Conservation (phyloP, 2,329 filamentous ascomycete species). For the Cryphonectria carpinicola region DNA sequence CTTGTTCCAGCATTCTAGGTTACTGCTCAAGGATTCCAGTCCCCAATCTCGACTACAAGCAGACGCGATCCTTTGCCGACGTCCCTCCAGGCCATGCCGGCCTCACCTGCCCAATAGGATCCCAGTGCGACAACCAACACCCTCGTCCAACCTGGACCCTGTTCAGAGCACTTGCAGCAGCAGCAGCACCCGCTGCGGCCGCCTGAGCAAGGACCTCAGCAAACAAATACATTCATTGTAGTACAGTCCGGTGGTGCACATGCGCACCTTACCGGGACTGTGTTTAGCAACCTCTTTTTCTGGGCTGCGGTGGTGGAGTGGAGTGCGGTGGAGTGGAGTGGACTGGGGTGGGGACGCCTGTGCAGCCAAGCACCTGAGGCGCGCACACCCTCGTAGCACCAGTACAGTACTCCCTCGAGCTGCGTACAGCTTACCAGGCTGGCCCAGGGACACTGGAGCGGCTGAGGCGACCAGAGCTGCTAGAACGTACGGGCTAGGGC, state of each 20-base stretch:
- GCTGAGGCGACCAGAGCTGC: neutral
- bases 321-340: slow-evolving; percentile 2
- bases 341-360: slow-evolving; percentile 9
- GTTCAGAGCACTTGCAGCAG: neutral
- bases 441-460: neutral
- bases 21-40: neutral
- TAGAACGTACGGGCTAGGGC: neutral
- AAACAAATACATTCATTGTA: neutral
- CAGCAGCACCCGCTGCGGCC: neutral
- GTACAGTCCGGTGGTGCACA: neutral
- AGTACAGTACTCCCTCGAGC: neutral
- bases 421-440: neutral
- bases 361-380: slow-evolving; percentile 1
- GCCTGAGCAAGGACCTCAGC: neutral
- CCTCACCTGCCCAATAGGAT: slow-evolving; percentile 14
- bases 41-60: slow-evolving; percentile 14
- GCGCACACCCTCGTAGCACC: neutral
- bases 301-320: slow-evolving; percentile 4
- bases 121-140: slow-evolving; percentile 7
- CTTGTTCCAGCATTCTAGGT: neutral
- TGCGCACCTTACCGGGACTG: neutral
- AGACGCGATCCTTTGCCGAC: slow-evolving; percentile 14
- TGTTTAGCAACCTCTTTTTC: neutral
- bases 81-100: neutral
- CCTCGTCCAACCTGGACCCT: neutral